Evolutionary conservation across 2,329 filamentous ascomycete species (phyloP).

Genomic region (Catunica adiposa): DNA sequence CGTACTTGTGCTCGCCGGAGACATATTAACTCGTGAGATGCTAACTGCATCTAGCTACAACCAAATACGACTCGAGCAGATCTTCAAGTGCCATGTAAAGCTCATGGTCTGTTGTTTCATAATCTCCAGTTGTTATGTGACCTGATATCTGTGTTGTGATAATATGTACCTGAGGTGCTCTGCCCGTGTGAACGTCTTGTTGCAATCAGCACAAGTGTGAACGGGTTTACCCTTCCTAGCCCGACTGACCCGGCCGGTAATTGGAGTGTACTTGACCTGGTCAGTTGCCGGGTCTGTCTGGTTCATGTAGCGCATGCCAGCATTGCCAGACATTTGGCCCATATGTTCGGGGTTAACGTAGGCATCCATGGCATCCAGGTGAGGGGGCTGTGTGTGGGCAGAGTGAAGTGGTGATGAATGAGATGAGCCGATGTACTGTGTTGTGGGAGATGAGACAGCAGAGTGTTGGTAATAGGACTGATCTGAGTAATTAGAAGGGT

Average conservation of each 20-base stretch:
- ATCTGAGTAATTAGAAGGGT: not conserved
- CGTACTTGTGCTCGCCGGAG: not conserved
- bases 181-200: conserved; percentile 43
- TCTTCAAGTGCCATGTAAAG: no score
- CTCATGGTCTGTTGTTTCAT: no score
- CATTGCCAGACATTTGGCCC: not conserved
- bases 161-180: conserved; percentile 40
- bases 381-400: not conserved
- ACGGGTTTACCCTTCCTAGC: conserved; percentile 44
- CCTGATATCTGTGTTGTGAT: not conserved
- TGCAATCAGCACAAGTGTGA: conserved; percentile 31
- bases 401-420: not conserved
- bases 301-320: not conserved
- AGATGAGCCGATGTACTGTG: not conserved
- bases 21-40: no score
- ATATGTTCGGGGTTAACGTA: not conserved
- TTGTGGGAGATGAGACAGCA: not conserved
- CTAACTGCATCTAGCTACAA: no score
- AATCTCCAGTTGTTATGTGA: no score
- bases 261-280: conserved; percentile 36
- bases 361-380: not conserved
- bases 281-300: not conserved
- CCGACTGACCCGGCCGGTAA: conserved; percentile 39
- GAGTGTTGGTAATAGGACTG: not conserved
- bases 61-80: no score